Conservation (phyloP, 768 basidiomycete genomes). For the Tricholoma matsutake region DNA sequence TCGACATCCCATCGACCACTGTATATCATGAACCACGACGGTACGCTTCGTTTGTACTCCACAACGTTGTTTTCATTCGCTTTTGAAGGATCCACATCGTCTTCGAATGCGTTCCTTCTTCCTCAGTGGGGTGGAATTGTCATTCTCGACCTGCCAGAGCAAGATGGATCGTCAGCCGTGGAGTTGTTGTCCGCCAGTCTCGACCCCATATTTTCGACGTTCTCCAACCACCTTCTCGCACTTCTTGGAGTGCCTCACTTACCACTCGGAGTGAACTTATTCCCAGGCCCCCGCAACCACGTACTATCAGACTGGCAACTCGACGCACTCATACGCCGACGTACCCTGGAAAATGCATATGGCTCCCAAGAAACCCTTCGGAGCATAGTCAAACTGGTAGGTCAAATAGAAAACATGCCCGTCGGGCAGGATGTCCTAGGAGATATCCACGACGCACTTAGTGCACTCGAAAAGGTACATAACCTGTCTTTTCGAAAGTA, state of each 20-base stretch:
- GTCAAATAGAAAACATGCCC: slow-evolving; percentile 90
- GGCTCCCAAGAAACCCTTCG: slow-evolving; percentile 70
- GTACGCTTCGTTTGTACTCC: slow-evolving; percentile 27
- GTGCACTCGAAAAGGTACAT: slow-evolving; percentile 69
- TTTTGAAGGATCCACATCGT: slow-evolving; percentile 42
- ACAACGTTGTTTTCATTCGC: slow-evolving; percentile 7
- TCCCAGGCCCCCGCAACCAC: slow-evolving; percentile 7
- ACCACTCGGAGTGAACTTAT: slow-evolving; percentile 41
- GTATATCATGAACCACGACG: slow-evolving; percentile 53
- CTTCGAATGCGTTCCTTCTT: slow-evolving; percentile 73
- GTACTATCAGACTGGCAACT: slow-evolving; percentile 72
- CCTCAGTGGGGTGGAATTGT: slow-evolving; percentile 95
- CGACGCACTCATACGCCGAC: slow-evolving; percentile 68
- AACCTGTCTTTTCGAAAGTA: neutral
- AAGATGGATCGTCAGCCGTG: slow-evolving; percentile 23
- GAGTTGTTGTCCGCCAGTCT: slow-evolving; percentile 45
- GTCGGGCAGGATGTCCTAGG: slow-evolving; percentile 73
- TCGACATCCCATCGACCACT: slow-evolving; percentile 67
- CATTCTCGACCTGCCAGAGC: slow-evolving; percentile 59
- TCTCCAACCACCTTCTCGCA: slow-evolving; percentile 66
- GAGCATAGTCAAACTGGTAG: slow-evolving; percentile 82
- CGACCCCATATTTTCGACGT: slow-evolving; percentile 54
- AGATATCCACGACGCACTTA: slow-evolving; percentile 68
- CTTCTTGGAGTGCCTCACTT: slow-evolving; percentile 79
- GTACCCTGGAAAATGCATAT: slow-evolving; percentile 65